These are phyloP conservation scores for Bjerkandera adusta DNA, from an alignment of 1,284 basidiomycete genomes.

Conservation along the genomic window DNA sequence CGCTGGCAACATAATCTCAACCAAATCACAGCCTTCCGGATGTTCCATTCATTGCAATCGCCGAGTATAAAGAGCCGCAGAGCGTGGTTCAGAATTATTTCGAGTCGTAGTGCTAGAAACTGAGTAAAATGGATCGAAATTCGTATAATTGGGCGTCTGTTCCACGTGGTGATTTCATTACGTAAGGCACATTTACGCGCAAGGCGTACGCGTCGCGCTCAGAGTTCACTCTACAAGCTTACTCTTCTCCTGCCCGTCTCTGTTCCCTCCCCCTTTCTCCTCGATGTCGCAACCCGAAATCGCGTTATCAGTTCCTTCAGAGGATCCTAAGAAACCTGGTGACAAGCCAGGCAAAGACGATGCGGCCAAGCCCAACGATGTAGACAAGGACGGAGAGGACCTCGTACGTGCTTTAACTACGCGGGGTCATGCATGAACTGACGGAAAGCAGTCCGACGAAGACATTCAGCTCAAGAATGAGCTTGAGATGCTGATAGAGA, in stretches of 20 bases:
- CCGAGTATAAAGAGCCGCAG: slow-evolving; percentile 26
- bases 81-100: slow-evolving; percentile 30
- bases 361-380: slow-evolving; percentile 47
- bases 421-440: background rate
- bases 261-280: slow-evolving; percentile 1
- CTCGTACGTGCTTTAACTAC: slow-evolving; percentile 53
- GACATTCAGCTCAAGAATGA: slow-evolving; percentile 93
- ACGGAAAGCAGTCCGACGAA: slow-evolving; percentile 78
- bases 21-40: slow-evolving; percentile 21
- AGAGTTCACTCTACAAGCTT: slow-evolving; percentile 3
- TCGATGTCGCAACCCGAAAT: slow-evolving; percentile 2
- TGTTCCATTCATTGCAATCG: slow-evolving; percentile 28
- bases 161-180: background rate
- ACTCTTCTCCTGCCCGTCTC: background rate
- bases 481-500: slow-evolving; percentile 96
- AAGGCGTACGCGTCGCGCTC: slow-evolving; percentile 10
- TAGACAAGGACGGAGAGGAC: slow-evolving; percentile 75
- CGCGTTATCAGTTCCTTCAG: slow-evolving; percentile 60
- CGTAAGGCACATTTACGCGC: slow-evolving; percentile 1
- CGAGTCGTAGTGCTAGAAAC: too few relatives aligned
- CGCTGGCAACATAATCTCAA: background rate
- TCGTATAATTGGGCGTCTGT: too few relatives aligned
- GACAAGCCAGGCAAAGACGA: slow-evolving; percentile 45
- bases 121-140: too few relatives aligned
- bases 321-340: slow-evolving; percentile 76